Conservation (phyloP, 257 asterid species). For the Rauvolfia tetraphylla region DNA sequence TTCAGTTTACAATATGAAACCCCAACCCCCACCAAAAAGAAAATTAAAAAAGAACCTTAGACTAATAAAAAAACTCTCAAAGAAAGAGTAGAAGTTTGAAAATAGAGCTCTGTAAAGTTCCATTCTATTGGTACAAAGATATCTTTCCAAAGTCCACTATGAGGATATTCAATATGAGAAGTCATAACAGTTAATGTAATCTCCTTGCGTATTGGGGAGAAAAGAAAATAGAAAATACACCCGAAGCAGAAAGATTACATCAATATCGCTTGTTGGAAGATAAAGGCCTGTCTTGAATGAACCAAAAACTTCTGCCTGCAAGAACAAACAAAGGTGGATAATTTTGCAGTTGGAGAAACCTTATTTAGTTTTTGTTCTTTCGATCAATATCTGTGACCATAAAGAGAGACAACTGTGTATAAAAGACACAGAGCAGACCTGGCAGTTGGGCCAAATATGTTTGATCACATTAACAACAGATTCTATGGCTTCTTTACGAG, state of each 20-base stretch:
- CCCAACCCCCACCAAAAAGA: neutral
- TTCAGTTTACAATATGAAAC: neutral
- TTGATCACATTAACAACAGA: slow-evolving; percentile 72
- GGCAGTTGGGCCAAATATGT: slow-evolving; percentile 84
- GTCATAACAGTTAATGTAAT: neutral
- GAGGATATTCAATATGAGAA: neutral
- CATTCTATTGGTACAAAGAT: neutral
- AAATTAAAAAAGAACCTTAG: neutral
- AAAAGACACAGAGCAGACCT: slow-evolving; percentile 39
- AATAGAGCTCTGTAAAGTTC: neutral
- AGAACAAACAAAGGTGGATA: slow-evolving; percentile 9
- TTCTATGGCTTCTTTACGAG: slow-evolving; percentile 70
- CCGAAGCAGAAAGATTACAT: slow-evolving; percentile 40
- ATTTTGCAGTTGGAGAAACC: slow-evolving; percentile 8
- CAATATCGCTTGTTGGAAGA: slow-evolving; percentile 95
- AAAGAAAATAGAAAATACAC: neutral
- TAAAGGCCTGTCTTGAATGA: slow-evolving; percentile 94
- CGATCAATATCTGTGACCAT: neutral
- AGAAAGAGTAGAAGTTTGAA: neutral
- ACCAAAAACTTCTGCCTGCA: slow-evolving; percentile 94
- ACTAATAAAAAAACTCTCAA: neutral
- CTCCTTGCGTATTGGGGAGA: neutral
- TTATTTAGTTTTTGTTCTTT: neutral
- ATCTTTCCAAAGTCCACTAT: neutral
- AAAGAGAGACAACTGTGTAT: neutral